Conservation (phyloP, 2,329 filamentous ascomycete species). For the Fusarium phyllophilum region DNA sequence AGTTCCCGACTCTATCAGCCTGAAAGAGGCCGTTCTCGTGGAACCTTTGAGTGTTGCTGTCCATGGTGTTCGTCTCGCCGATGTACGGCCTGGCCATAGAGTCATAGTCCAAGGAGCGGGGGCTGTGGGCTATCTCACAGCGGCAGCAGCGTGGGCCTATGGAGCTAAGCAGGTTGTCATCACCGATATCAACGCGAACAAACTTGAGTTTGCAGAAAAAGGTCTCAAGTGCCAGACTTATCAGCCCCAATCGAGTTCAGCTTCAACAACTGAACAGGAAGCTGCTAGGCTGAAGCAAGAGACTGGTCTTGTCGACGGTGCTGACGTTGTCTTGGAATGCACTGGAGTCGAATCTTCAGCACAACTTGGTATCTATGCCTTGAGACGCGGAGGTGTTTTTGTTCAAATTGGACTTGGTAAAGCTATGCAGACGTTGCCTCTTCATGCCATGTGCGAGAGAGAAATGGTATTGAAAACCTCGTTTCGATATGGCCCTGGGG, state of each 20-base stretch:
- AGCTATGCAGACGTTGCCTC: constrained; percentile 49
- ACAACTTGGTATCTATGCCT: constrained; percentile 15
- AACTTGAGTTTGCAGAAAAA: constrained; percentile 30
- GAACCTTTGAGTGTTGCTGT: constrained; percentile 89
- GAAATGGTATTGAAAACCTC: constrained; percentile 86
- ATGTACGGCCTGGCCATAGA: constrained; percentile 75
- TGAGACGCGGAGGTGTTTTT: constrained; percentile 21
- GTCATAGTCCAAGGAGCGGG: constrained; percentile 91
- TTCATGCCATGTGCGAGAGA: constrained; percentile 87
- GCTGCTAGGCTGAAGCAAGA: constrained; percentile 12
- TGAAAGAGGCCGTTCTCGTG: constrained; percentile 88
- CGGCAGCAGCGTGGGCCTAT: constrained; percentile 82
- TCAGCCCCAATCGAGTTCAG: not conserved
- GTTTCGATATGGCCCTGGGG: constrained; percentile 88
- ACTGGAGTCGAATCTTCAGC: constrained; percentile 32
- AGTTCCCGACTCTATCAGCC: constrained; percentile 76
- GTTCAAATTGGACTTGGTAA: constrained; percentile 35
- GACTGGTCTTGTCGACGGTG: constrained; percentile 73
- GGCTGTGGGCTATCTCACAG: constrained; percentile 86
- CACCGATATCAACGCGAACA: constrained; percentile 29
- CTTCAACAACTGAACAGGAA: constrained; percentile 14
- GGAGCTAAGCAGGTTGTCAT: constrained; percentile 71
- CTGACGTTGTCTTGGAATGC: constrained; percentile 55
- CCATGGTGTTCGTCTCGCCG: constrained; percentile 80
- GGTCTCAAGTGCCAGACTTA: constrained; percentile 17